Conservation (phyloP, 352 stramenopile genomes). For the Phytophthora pistaciae region DNA sequence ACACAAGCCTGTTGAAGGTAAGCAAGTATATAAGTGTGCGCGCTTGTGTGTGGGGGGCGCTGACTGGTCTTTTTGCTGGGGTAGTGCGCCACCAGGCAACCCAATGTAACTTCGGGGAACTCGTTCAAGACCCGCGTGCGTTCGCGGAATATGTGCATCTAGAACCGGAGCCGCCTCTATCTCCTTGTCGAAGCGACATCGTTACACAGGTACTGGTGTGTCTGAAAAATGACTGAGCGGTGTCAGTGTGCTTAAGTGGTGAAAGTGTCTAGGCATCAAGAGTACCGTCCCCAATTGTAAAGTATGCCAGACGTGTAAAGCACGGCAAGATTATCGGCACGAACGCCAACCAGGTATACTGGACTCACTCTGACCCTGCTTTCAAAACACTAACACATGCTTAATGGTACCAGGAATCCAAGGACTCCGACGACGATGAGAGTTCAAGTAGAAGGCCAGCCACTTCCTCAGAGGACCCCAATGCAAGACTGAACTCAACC, state of each 20-base stretch:
- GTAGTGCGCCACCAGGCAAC: conserved; percentile 35
- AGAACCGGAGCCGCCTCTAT: conserved; percentile 23
- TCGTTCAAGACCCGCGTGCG: conserved; percentile 9
- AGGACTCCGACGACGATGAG: conserved; percentile 5
- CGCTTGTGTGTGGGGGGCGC: neutral
- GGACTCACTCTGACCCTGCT: neutral
- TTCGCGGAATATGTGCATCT: conserved; percentile 1
- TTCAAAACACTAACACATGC: conserved; percentile 5
- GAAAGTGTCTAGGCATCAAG: conserved; percentile 9
- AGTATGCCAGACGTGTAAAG: neutral
- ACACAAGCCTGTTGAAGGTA: conserved; percentile 22
- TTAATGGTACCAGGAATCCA: neutral
- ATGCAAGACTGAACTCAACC: neutral
- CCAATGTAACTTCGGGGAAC: conserved; percentile 38
- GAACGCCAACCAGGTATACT: conserved; percentile 12
- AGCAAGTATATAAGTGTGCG: neutral
- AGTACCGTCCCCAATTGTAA: conserved; percentile 1
- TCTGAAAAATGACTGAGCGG: neutral
- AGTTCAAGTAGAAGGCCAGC: neutral
- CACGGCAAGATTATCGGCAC: neutral
- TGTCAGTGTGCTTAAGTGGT: neutral
- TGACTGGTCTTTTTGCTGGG: conserved; percentile 4
- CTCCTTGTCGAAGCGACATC: conserved; percentile 4
- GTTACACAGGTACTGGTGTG: conserved; percentile 9
- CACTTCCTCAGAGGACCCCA: neutral